Evolutionary conservation across 2,329 filamentous ascomycete genomes (phyloP).

Genomic region (Coleophoma crateriformis): DNA sequence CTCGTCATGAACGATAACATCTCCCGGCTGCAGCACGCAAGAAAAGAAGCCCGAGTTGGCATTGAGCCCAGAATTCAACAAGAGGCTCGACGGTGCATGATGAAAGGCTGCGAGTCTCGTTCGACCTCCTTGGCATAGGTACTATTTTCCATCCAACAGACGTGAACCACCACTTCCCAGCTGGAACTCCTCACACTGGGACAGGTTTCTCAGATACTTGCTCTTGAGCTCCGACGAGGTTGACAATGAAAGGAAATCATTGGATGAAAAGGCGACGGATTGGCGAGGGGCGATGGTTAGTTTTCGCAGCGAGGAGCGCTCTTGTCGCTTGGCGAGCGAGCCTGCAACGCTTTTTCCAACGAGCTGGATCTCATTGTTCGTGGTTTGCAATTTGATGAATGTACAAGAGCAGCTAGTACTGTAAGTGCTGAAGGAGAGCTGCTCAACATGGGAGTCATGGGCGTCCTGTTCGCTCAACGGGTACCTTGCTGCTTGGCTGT

Average conservation of each 20-base stretch:
- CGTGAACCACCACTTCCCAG: conserved; percentile 49
- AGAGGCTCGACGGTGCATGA: conserved; percentile 35
- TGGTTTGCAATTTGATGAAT: too few relatives aligned
- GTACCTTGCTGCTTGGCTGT: too few relatives aligned
- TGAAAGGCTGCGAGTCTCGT: conserved; percentile 40
- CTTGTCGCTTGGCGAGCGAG: conserved; percentile 9
- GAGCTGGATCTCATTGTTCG: too few relatives aligned
- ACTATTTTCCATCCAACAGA: conserved; percentile 47
- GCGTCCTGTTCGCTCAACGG: too few relatives aligned
- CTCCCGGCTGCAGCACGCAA: conserved; percentile 52
- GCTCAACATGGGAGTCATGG: too few relatives aligned
- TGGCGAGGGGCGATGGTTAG: conserved; percentile 56
- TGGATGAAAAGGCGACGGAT: conserved; percentile 73
- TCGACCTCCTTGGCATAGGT: conserved; percentile 39
- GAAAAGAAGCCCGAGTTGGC: conserved; percentile 61
- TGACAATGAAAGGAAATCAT: conserved; percentile 75
- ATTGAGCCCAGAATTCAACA: conserved; percentile 59
- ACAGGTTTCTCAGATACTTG: conserved; percentile 49
- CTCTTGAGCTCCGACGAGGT: conserved; percentile 44
- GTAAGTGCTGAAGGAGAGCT: too few relatives aligned
- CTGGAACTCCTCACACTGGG: conserved; percentile 11
- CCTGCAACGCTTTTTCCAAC: not conserved
- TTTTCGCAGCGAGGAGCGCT: conserved; percentile 30
- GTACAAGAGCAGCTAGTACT: too few relatives aligned
- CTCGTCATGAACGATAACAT: conserved; percentile 67